Evolutionary conservation across 495 filamentous ascomycete genomes (phyloP).

Genomic region (Neurospora sp.): DNA sequence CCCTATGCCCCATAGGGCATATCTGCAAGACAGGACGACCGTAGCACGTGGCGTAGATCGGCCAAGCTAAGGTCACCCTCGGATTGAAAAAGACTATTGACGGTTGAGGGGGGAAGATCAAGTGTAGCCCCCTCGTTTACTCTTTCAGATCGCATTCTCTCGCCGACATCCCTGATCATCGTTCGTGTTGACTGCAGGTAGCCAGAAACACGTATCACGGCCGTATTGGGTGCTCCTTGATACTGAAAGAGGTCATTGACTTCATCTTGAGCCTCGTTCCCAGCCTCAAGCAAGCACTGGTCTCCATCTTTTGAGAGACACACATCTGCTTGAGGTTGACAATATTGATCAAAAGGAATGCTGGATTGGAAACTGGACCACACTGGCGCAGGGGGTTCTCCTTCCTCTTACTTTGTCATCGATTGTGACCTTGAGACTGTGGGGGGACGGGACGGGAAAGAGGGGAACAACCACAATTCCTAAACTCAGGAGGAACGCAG

Average conservation of each 20-base stretch:
- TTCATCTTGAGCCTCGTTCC: background rate
- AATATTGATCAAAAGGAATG: background rate
- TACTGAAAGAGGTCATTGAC: background rate
- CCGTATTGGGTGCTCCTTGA: background rate
- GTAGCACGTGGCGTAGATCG: background rate
- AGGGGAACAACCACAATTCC: background rate
- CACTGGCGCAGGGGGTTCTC: background rate
- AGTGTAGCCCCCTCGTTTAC: background rate
- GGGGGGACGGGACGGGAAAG: background rate
- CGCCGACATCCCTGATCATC: background rate
- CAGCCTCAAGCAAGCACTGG: background rate
- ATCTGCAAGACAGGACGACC: background rate
- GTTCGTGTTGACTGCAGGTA: background rate
- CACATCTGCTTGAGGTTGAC: background rate
- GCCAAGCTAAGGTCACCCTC: background rate
- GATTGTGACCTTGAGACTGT: background rate
- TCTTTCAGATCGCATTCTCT: background rate
- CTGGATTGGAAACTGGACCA: background rate
- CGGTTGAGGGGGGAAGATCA: background rate
- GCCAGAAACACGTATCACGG: background rate
- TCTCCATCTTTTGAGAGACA: background rate
- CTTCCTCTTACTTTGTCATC: background rate
- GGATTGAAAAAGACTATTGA: background rate
- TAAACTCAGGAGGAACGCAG: background rate
- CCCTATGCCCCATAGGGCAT: background rate